phyloP scores from a whole-genome alignment of 495 filamentous ascomycete genomes.

The Aspergillus coremiiformis region DNA sequence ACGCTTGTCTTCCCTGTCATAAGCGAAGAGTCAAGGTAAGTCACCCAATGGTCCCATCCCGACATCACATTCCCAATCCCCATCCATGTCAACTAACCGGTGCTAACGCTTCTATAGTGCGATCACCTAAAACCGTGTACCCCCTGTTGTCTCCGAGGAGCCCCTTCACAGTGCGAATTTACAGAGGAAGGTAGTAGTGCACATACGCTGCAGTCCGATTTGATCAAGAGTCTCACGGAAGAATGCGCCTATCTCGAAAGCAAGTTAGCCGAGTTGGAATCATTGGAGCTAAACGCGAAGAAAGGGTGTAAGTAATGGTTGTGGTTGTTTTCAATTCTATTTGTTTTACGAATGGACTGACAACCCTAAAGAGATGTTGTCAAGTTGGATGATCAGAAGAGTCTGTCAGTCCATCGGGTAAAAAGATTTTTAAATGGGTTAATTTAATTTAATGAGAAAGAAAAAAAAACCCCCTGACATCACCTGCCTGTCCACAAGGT shows the following conservation, averaged over 20 bases:
- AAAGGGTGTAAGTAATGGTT: neutral
- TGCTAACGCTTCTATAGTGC: neutral
- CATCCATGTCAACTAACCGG: too few species aligned
- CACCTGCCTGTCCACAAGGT: neutral
- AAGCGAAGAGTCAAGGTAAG: neutral
- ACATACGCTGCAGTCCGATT: neutral
- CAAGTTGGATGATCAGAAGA: too few species aligned
- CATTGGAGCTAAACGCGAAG: neutral
- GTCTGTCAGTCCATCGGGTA: too few species aligned
- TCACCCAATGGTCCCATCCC: neutral
- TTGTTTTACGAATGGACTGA: neutral
- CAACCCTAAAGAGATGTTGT: neutral
- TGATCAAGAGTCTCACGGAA: neutral
- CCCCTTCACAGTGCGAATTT: neutral
- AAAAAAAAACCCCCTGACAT: neutral
- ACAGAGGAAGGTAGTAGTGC: neutral
- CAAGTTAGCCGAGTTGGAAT: neutral
- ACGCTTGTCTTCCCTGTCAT: neutral
- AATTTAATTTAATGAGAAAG: neutral
- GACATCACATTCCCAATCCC: too few species aligned
- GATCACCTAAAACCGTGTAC: neutral
- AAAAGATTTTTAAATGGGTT: neutral
- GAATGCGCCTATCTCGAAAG: neutral
- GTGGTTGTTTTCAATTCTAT: too few species aligned
- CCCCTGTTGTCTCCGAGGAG: neutral